Evolutionary conservation across 73 alveolate genomes (phyloP).

Genomic region (Symbiodinium natans): DNA sequence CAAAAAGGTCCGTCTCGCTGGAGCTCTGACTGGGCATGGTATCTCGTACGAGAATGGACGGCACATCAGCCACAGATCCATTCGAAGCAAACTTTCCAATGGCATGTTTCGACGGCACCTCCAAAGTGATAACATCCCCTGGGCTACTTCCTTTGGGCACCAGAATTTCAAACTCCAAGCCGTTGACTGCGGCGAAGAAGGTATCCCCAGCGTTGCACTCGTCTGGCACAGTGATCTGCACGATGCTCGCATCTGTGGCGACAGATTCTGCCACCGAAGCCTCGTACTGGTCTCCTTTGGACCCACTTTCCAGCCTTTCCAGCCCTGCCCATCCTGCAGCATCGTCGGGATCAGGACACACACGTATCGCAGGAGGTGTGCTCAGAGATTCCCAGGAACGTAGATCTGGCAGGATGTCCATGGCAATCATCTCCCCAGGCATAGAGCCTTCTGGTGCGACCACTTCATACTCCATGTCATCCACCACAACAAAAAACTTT

Average conservation of each 20-base stretch:
- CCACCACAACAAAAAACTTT: slow-evolving; percentile 61
- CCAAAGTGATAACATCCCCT: slow-evolving; percentile 62
- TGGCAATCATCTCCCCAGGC: slow-evolving; percentile 76
- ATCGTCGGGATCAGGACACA: neutral
- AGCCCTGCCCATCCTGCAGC: neutral
- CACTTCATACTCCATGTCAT: slow-evolving; percentile 75
- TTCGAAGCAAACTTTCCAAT: slow-evolving; percentile 27
- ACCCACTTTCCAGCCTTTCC: no score
- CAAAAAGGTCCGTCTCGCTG: neutral
- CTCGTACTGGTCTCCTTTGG: neutral
- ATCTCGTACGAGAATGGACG: neutral
- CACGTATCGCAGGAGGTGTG: neutral
- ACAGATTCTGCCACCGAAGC: slow-evolving; percentile 40
- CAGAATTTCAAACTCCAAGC: slow-evolving; percentile 64
- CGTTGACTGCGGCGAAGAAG: slow-evolving; percentile 62
- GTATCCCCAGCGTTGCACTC: slow-evolving; percentile 46
- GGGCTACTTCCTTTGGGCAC: slow-evolving; percentile 50
- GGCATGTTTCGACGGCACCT: slow-evolving; percentile 66
- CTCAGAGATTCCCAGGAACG: neutral
- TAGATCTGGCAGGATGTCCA: slow-evolving; percentile 9
- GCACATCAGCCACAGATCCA: neutral
- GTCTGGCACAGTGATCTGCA: slow-evolving; percentile 30
- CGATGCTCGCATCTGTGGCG: slow-evolving; percentile 66
- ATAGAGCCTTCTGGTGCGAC: slow-evolving; percentile 40
- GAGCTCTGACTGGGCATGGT: neutral